These are phyloP conservation scores for Aspergillus olivimuriae DNA, from an alignment of 495 filamentous ascomycete species.

Conservation along the genomic window DNA sequence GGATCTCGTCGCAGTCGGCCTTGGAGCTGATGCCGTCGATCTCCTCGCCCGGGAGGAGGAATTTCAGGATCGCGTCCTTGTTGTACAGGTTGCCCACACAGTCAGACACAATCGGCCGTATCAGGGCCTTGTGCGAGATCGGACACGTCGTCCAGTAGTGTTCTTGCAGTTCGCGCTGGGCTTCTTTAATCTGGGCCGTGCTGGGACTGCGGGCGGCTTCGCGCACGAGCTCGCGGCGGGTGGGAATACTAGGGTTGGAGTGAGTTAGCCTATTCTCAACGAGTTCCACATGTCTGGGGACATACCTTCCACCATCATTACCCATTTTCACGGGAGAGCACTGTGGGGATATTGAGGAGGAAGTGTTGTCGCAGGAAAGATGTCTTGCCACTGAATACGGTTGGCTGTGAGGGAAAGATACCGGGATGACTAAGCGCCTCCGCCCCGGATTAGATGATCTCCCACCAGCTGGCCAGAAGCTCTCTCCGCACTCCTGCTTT, in stretches of 20 bases:
- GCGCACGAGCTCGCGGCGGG: slow-evolving; percentile 89
- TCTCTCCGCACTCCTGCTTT: slow-evolving; percentile 32
- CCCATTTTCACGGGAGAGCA: slow-evolving; percentile 55
- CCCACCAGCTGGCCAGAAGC: slow-evolving; percentile 38
- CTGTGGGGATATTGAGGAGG: neutral
- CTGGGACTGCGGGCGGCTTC: slow-evolving; percentile 74
- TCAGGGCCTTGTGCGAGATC: slow-evolving; percentile 68
- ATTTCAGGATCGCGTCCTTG: slow-evolving; percentile 83
- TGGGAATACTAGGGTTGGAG: slow-evolving; percentile 62
- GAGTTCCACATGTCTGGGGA: neutral
- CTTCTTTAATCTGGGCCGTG: slow-evolving; percentile 85
- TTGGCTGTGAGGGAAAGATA: no score
- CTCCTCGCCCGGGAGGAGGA: slow-evolving; percentile 62
- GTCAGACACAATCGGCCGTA: slow-evolving; percentile 76
- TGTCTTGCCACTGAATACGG: neutral
- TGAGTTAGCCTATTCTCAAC: neutral
- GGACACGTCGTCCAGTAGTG: slow-evolving; percentile 85
- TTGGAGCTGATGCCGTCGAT: slow-evolving; percentile 43
- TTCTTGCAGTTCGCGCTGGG: slow-evolving; percentile 71
- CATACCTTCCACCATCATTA: slow-evolving; percentile 82
- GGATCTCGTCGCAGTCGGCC: slow-evolving; percentile 59
- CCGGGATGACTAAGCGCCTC: slow-evolving; percentile 24
- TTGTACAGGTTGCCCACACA: slow-evolving; percentile 84
- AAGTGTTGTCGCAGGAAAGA: no score
- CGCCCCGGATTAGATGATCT: slow-evolving; percentile 9